A percentile compares a stretch with the other conserved stretches of the same genome.
phyloP scores from a whole-genome alignment of 768 basidiomycete species.

The Naganishia onofrii region DNA sequence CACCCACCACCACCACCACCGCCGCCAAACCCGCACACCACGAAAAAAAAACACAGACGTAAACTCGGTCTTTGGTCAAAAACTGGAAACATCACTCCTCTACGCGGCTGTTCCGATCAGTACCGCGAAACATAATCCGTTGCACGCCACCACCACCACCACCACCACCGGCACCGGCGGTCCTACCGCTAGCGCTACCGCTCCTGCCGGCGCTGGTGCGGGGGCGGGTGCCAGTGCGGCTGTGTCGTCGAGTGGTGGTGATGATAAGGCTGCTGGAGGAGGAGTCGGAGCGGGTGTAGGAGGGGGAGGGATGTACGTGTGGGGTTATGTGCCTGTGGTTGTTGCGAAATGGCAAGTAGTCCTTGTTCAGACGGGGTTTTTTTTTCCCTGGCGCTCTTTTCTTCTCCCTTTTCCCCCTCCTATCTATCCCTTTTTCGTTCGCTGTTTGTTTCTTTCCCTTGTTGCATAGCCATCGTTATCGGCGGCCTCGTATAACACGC shows the following conservation, averaged over 20 bases:
- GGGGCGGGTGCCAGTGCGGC: neutral
- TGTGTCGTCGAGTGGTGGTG: no score
- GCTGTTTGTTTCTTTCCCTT: no score
- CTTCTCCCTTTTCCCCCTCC: neutral
- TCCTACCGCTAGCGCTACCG: no score
- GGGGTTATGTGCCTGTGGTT: slow-evolving; percentile 83
- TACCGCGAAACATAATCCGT: slow-evolving; percentile 70
- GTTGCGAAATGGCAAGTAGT: slow-evolving; percentile 86
- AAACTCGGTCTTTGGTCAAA: slow-evolving; percentile 70
- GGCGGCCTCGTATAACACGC: no score
- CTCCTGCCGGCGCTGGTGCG: slow-evolving; percentile 38
- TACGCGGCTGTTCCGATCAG: slow-evolving; percentile 92
- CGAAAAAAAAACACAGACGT: neutral
- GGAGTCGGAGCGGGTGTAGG: neutral
- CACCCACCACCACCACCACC: no score
- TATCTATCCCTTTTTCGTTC: no score
- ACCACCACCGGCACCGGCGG: no score
- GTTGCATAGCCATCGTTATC: no score
- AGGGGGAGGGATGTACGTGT: slow-evolving; percentile 9
- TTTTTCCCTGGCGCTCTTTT: neutral
- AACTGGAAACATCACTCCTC: slow-evolving; percentile 75
- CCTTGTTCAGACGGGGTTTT: neutral
- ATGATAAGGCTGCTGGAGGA: neutral
- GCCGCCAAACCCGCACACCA: no score
- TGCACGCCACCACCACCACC: no score